phyloP scores from a whole-genome alignment of 176 grass and related monocot species.

The Eleusine coracana region DNA sequence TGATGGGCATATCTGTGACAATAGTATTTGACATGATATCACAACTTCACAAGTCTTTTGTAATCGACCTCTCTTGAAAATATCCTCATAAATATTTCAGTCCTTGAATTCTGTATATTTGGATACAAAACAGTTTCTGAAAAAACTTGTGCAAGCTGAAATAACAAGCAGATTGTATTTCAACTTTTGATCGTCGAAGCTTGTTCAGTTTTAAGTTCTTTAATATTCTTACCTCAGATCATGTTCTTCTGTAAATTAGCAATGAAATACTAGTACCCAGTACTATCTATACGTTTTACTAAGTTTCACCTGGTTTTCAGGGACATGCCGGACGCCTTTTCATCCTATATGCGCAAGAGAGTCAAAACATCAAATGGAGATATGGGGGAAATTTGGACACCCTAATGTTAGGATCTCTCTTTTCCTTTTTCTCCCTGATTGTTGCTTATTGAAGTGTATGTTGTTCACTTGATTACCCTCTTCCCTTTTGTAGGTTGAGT shows the following conservation, averaged over 20 bases:
- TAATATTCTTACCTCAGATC: conserved; percentile 17
- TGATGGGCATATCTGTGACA: not conserved
- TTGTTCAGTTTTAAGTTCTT: conserved; percentile 23
- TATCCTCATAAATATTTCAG: not conserved
- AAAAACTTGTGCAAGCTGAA: conserved; percentile 1
- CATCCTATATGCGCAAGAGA: conserved; percentile 98
- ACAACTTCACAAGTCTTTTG: not conserved
- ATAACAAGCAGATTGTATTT: conserved; percentile 15
- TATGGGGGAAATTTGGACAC: conserved; percentile 88
- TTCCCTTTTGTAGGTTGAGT: conserved; percentile 68
- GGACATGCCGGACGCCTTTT: conserved; percentile 85
- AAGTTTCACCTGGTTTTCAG: conserved; percentile 47
- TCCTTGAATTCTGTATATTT: conserved; percentile 5
- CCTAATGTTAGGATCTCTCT: conserved; percentile 70
- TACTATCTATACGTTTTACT: conserved; percentile 29
- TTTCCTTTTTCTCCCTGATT: conserved; percentile 33
- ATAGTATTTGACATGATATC: not conserved
- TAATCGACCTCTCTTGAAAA: not conserved
- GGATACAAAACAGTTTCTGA: conserved; percentile 11
- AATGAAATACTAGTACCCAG: not conserved
- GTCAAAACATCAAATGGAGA: conserved; percentile 95
- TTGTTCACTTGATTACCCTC: conserved; percentile 36
- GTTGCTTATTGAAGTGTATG: not conserved
- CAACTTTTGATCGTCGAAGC: conserved; percentile 21
- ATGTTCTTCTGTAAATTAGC: not conserved